Percentiles rank a stretch among this genome's conserved stretches.
phyloP scores from a whole-genome alignment of 495 filamentous ascomycete species.

The Penicillium macrosclerotiorum region DNA sequence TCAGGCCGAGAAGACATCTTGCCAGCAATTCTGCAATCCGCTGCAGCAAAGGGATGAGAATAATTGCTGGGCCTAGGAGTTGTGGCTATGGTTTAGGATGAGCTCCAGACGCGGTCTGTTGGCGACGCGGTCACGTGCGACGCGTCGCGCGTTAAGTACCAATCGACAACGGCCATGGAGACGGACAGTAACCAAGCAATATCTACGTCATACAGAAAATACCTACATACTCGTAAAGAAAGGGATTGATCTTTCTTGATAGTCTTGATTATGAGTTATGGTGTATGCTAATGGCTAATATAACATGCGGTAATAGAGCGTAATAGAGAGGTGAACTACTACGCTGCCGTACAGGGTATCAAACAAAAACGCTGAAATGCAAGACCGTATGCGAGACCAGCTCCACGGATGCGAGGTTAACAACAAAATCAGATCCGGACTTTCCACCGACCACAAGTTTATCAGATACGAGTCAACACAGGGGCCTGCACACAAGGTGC shows the following conservation, averaged over 20 bases:
- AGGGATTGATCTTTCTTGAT: too few relatives aligned
- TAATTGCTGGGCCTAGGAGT: conserved; percentile 1
- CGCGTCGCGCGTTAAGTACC: conserved; percentile 41
- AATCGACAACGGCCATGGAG: too few relatives aligned
- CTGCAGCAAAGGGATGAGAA: conserved; percentile 3
- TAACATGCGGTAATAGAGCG: too few relatives aligned
- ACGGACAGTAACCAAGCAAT: too few relatives aligned
- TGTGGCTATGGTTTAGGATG: neutral
- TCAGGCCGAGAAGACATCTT: conserved; percentile 90
- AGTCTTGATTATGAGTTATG: too few relatives aligned
- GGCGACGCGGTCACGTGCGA: conserved; percentile 37
- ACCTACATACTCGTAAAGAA: too few relatives aligned
- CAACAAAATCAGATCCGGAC: conserved; percentile 18
- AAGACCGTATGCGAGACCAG: conserved; percentile 28
- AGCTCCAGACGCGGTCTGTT: conserved; percentile 19
- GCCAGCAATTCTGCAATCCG: conserved; percentile 14
- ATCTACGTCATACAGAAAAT: too few relatives aligned
- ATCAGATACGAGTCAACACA: conserved; percentile 15
- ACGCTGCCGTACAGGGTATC: conserved; percentile 30
- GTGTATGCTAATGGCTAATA: conserved; percentile 7
- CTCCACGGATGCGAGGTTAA: conserved; percentile 28
- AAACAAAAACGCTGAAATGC: conserved; percentile 33
- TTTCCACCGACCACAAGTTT: too few relatives aligned
- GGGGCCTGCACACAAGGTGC: conserved; percentile 11
- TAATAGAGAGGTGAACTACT: too few relatives aligned